A percentile compares a stretch with the other conserved stretches of the same genome.
Evolutionary conservation across 2,329 filamentous ascomycete species (phyloP).

Genomic region (Venturia nashicola): DNA sequence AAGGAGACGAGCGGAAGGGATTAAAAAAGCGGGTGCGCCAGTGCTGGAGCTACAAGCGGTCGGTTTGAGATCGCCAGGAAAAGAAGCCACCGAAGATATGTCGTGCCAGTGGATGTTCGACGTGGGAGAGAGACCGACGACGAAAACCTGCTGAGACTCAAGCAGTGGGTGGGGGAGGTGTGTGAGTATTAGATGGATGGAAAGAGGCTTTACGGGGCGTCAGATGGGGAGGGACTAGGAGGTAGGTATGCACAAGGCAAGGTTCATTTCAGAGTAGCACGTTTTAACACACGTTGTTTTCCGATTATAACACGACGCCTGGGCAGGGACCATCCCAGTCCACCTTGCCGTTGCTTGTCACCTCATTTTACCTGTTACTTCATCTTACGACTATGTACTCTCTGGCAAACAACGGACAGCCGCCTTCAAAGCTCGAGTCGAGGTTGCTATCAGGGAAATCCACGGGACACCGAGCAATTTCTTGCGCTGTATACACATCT

Average conservation of each 20-base stretch:
- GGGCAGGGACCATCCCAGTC: too few species aligned
- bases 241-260: background rate
- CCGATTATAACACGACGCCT: too few species aligned
- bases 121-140: background rate
- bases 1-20: conserved; percentile 2
- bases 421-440: too few species aligned
- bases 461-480: too few species aligned
- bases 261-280: background rate
- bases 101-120: background rate
- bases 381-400: too few species aligned
- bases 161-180: background rate
- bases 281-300: background rate
- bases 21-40: background rate
- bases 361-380: too few species aligned
- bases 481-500: too few species aligned
- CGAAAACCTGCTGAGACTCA: background rate
- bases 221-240: background rate
- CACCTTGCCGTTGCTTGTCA: too few species aligned
- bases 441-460: too few species aligned
- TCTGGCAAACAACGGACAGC: too few species aligned
- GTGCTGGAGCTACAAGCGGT: background rate
- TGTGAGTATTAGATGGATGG: background rate
- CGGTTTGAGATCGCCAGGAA: background rate
- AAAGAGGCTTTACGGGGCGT: background rate
- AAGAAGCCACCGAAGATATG: background rate